Evolutionary conservation across 176 grass and related monocot species (phyloP), one percentile per base, ranked within the genome.

Genomic region (Carex littledalei): DNA sequence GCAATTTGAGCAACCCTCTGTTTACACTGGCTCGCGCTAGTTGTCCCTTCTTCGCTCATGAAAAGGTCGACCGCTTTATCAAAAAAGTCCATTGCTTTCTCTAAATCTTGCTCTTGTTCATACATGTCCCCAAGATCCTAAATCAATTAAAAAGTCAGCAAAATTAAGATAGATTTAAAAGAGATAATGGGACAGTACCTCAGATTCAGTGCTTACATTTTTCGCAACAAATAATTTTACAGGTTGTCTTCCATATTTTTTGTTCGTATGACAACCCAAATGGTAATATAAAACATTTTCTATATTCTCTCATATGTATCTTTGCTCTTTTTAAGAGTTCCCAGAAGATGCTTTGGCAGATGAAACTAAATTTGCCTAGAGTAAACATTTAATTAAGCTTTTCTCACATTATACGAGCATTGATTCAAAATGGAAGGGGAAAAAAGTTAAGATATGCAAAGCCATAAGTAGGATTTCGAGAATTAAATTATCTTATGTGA

Each of bases 81-180:
- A 63, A 94, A 89, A 80, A 88, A 95, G 83, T 95, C 96, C 69
- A 88, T 88, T 67, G 93, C 91, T 84, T 94, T 99, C 54, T 89
- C 90, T 67, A 92, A 84, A 88, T 99, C 85, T 74, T 99, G 91
- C 79, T 95, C 91, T 92, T 95, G 96, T 76, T 95, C 90, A 89
- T 95, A 95, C 86, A 99, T 89, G 58, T 99, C 96, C 87, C 93
- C 96, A 84, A 99, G 88, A 26, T 99, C 96, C 96, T 99, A 86
- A 79, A 88, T 82, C 54, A 52, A 67, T 89, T 52, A 88, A 53
- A 92, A 41, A 79, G 57, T 9, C 68, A 47, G 17, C 13, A 57
- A 63, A 8, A 1, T 24, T 17, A 18, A 78, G 74, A 78, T 17
- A 57, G 26, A 56, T 56, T 57, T 57, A 32, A 78, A 35, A 78